Conservation (phyloP, 768 basidiomycete species). For the Boletellus ananas region DNA sequence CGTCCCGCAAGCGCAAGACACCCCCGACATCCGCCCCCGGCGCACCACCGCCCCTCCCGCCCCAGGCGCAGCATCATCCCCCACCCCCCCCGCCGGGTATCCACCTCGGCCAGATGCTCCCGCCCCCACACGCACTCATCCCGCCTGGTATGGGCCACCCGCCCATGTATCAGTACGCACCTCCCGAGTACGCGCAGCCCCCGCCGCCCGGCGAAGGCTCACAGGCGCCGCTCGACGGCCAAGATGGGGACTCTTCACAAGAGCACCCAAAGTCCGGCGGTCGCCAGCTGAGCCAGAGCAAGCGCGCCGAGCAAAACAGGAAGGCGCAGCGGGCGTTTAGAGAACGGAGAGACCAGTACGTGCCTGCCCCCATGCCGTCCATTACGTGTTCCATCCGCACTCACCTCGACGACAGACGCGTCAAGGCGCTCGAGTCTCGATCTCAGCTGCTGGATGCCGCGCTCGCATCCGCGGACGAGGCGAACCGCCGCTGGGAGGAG, state of each 20-base stretch:
- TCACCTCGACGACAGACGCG: slow-evolving; percentile 52
- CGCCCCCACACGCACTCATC: slow-evolving; percentile 52
- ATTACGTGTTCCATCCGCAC: neutral
- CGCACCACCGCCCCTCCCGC: neutral
- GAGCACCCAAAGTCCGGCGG: slow-evolving; percentile 27
- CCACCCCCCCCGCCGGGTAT: slow-evolving; percentile 35
- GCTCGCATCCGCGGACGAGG: slow-evolving; percentile 81
- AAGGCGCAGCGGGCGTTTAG: slow-evolving; percentile 92
- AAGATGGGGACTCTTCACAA: slow-evolving; percentile 5
- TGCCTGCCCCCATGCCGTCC: neutral
- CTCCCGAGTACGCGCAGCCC: slow-evolving; percentile 30
- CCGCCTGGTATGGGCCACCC: slow-evolving; percentile 34
- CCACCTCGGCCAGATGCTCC: slow-evolving; percentile 50
- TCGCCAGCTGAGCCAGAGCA: slow-evolving; percentile 70
- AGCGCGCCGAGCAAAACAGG: slow-evolving; percentile 91
- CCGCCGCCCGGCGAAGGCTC: slow-evolving; percentile 26
- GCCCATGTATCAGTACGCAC: slow-evolving; percentile 34
- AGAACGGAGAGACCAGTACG: slow-evolving; percentile 85
- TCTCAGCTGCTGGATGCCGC: slow-evolving; percentile 84
- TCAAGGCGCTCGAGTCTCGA: slow-evolving; percentile 82
- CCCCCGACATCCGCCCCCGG: slow-evolving; percentile 42
- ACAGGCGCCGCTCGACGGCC: slow-evolving; percentile 27
- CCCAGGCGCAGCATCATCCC: slow-evolving; percentile 29
- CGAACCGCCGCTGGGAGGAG: slow-evolving; percentile 86
- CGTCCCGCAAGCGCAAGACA: slow-evolving; percentile 63